phyloP scores from a whole-genome alignment of 257 asterid species.

The Nicotiana noctiflora region DNA sequence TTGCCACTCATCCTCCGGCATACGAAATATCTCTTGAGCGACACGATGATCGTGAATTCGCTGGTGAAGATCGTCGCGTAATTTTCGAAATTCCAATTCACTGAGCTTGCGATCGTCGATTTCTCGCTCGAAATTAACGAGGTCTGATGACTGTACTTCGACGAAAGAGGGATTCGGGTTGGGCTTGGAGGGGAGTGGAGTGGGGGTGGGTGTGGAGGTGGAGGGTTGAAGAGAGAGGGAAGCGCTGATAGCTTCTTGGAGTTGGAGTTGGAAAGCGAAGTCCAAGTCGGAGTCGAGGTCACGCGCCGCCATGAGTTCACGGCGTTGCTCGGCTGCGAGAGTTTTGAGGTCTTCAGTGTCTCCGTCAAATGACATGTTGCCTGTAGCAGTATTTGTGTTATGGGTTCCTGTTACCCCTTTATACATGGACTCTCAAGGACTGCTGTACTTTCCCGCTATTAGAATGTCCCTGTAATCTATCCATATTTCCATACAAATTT shows the following conservation, averaged over 20 bases:
- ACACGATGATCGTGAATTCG: conserved; percentile 54
- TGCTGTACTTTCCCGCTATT: no score
- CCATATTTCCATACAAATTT: no score
- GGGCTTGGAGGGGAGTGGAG: conserved; percentile 22
- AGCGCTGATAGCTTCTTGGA: conserved; percentile 19
- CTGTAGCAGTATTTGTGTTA: not conserved
- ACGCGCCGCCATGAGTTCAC: conserved; percentile 43
- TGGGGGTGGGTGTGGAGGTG: conserved; percentile 39
- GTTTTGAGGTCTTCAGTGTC: conserved; percentile 29
- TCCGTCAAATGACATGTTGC: not conserved
- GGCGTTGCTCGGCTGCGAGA: conserved; percentile 49
- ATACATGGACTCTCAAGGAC: no score
- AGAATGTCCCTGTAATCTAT: no score
- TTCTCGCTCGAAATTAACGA: conserved; percentile 41
- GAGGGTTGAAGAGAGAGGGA: conserved; percentile 15
- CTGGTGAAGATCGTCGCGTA: conserved; percentile 46
- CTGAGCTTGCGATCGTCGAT: conserved; percentile 34
- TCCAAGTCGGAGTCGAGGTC: conserved; percentile 55
- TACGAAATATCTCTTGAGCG: conserved; percentile 45
- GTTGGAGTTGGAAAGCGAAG: conserved; percentile 68
- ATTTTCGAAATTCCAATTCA: conserved; percentile 33
- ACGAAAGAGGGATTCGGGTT: conserved; percentile 16
- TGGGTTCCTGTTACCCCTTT: no score
- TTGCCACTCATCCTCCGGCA: conserved; percentile 70
- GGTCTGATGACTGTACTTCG: conserved; percentile 33